Percentiles rank a stretch among this genome's conserved stretches.
These are phyloP conservation scores for Russula brevipes DNA, from an alignment of 768 basidiomycete genomes.

Conservation along the genomic window DNA sequence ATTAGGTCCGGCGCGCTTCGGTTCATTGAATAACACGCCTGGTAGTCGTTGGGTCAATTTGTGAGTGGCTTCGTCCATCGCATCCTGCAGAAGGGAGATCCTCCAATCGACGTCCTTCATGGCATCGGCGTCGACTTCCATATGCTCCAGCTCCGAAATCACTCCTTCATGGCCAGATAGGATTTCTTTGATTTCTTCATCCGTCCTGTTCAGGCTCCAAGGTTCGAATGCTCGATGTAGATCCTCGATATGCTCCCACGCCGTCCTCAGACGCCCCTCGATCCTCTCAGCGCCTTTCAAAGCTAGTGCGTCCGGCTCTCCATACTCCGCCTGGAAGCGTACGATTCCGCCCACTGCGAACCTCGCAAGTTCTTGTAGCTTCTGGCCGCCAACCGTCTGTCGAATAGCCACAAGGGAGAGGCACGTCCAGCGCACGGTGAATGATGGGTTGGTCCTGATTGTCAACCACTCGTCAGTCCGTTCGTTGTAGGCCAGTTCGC, in stretches of 20 bases:
- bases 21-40: background rate
- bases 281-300: background rate
- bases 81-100: background rate
- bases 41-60: slow-evolving; percentile 6
- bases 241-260: background rate
- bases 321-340: background rate
- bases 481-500: background rate
- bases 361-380: background rate
- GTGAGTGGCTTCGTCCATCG: background rate
- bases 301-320: background rate
- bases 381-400: background rate
- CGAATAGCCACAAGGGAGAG: slow-evolving; percentile 2
- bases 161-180: background rate
- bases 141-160: slow-evolving; percentile 6
- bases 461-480: background rate
- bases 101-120: background rate
- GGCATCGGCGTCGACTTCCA: background rate
- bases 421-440: slow-evolving; percentile 1
- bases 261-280: background rate
- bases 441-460: background rate
- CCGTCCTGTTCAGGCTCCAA: background rate
- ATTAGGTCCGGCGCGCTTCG: background rate
- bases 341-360: background rate
- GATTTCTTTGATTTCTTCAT: background rate
- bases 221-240: slow-evolving; percentile 1